Percentiles rank a stretch among this genome's conserved stretches.
Evolutionary conservation across 1,284 basidiomycete genomes (phyloP).

Genomic region (Chalciporus sp.): DNA sequence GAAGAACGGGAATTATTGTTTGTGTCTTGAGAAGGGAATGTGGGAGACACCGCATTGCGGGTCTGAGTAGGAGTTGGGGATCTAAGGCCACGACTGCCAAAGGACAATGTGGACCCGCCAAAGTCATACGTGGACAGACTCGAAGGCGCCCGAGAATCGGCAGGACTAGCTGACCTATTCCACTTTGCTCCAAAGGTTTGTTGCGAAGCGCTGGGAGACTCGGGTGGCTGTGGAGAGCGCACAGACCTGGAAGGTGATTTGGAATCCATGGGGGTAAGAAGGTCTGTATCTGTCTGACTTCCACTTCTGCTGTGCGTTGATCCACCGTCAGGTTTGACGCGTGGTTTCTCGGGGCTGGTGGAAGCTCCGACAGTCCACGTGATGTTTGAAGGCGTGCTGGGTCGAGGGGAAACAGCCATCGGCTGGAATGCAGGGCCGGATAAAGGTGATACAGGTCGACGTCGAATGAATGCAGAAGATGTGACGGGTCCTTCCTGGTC

Average conservation of each 20-base stretch:
- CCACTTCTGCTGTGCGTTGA: conserved; percentile 57
- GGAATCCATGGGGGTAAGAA: conserved; percentile 40
- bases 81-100: conserved; percentile 46
- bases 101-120: conserved; percentile 49
- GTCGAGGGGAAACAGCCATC: conserved; percentile 59
- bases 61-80: conserved; percentile 68
- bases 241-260: conserved; percentile 48
- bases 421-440: conserved; percentile 62
- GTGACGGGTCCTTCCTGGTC: conserved; percentile 49
- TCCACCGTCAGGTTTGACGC: conserved; percentile 36
- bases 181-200: conserved; percentile 23
- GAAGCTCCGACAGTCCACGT: conserved; percentile 53
- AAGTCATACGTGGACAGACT: conserved; percentile 56
- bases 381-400: conserved; percentile 73
- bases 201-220: conserved; percentile 46
- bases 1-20: conserved; percentile 50
- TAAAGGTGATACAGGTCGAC: conserved; percentile 68
- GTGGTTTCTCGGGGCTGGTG: conserved; percentile 34
- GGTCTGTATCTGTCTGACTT: conserved; percentile 57
- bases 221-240: conserved; percentile 59
- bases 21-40: conserved; percentile 39
- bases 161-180: conserved; percentile 30
- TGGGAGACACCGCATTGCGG: conserved; percentile 56
- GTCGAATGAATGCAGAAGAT: conserved; percentile 54
- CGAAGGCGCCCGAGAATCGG: conserved; percentile 48